Conservation (phyloP, 331 rosid genomes). For the Acacia concinna region DNA sequence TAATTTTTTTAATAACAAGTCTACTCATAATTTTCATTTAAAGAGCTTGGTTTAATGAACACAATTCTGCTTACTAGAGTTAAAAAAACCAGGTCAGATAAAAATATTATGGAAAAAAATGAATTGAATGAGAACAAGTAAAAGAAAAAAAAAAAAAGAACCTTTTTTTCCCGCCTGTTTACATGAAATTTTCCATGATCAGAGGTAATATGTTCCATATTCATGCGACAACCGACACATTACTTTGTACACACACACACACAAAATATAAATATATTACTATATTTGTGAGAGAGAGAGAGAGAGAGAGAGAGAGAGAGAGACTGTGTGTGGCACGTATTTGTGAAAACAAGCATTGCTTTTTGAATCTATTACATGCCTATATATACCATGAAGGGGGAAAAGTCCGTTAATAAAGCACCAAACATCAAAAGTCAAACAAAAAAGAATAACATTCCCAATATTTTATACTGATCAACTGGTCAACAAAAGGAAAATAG, state of each 20-base stretch:
- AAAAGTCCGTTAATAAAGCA: not conserved
- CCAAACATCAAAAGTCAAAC: not conserved
- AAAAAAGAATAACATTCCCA: slow-evolving; percentile 3
- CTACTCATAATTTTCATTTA: not conserved
- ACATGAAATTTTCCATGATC: not conserved
- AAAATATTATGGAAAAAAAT: not conserved
- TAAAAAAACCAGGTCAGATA: not conserved
- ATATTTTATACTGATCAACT: not conserved
- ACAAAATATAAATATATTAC: not conserved
- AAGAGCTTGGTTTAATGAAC: not conserved
- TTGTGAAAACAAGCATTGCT: not conserved
- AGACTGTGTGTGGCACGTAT: not conserved
- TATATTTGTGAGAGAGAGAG: not conserved
- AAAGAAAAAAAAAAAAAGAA: not conserved
- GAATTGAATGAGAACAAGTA: no score
- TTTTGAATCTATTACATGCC: not conserved
- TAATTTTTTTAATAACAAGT: no score
- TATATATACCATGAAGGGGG: not conserved
- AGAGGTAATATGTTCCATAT: not conserved
- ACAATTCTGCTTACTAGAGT: not conserved
- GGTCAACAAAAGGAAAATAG: not conserved
- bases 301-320: no score
- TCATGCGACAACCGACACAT: not conserved
- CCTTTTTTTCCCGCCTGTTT: not conserved
- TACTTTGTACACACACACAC: no score